Percentiles rank a stretch among this genome's conserved stretches.
Evolutionary conservation across 768 basidiomycete species (phyloP).

Genomic region (Clitopilus passeckerianus): DNA sequence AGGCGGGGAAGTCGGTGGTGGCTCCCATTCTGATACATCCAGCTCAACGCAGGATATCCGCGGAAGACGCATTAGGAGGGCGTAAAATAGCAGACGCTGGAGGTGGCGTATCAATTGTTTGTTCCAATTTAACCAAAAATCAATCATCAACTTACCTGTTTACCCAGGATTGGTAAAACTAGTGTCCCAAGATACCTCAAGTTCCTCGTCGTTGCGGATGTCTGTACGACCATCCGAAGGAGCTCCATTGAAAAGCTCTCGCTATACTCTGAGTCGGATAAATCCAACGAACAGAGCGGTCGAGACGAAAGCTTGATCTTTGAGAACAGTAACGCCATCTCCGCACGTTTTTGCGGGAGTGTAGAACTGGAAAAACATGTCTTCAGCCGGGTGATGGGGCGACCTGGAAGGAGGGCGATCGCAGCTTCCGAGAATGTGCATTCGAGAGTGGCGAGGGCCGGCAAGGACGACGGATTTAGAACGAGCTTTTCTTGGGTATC

Average conservation of each 20-base stretch:
- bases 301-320: conserved; percentile 39
- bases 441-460: conserved; percentile 48
- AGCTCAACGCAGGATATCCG: conserved; percentile 53
- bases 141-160: conserved; percentile 32
- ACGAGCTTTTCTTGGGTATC: conserved; percentile 6
- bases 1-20: conserved; percentile 43
- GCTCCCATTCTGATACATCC: conserved; percentile 64
- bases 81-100: conserved; percentile 61
- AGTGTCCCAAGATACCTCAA: conserved; percentile 62
- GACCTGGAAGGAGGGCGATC: conserved; percentile 45
- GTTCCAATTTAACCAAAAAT: not conserved
- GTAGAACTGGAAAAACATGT: conserved; percentile 62
- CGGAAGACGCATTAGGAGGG: conserved; percentile 47
- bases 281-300: conserved; percentile 48
- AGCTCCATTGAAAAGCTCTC: conserved; percentile 51
- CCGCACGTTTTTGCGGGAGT: conserved; percentile 42
- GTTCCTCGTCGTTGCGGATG: conserved; percentile 25
- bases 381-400: conserved; percentile 60
- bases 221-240: conserved; percentile 34
- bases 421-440: conserved; percentile 69
- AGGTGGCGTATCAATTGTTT: not conserved
- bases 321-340: conserved; percentile 43
- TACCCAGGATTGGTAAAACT: conserved; percentile 53
- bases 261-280: conserved; percentile 57
- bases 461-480: conserved; percentile 31